Percentiles rank a stretch among this genome's conserved stretches.
phyloP scores from a whole-genome alignment of 2,329 filamentous ascomycete genomes.

The Zymoseptoria ardabiliae region DNA sequence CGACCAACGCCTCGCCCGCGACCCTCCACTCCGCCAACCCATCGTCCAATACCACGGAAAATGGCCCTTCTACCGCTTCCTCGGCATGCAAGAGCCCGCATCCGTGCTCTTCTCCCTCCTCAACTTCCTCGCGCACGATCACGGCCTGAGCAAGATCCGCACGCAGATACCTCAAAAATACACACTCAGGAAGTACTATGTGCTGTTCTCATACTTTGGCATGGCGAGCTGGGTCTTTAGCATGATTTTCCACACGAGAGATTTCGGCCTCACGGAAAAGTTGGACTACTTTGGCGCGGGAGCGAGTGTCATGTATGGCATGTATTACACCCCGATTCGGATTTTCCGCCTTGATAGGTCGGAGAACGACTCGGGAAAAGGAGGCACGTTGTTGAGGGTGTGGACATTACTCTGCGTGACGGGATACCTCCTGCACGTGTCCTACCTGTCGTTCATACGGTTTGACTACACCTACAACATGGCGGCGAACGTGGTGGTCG shows the following conservation, averaged over 20 bases:
- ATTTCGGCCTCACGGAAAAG: constrained; percentile 81
- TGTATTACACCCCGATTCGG: constrained; percentile 77
- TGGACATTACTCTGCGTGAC: constrained; percentile 69
- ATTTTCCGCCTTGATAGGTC: constrained; percentile 71
- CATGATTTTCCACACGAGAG: constrained; percentile 85
- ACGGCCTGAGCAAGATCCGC: constrained; percentile 65
- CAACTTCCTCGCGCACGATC: constrained; percentile 79
- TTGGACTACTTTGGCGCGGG: constrained; percentile 94
- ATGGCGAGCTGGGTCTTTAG: constrained; percentile 80
- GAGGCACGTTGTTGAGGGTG: constrained; percentile 50
- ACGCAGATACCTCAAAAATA: constrained; percentile 65
- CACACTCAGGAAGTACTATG: constrained; percentile 71
- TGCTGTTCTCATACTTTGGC: constrained; percentile 71
- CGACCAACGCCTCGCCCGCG: constrained; percentile 56
- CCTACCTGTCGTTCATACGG: constrained; percentile 72
- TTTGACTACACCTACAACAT: constrained; percentile 99
- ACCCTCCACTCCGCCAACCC: constrained; percentile 56
- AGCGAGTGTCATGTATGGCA: constrained; percentile 79
- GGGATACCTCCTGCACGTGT: constrained; percentile 70
- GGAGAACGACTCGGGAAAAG: constrained; percentile 31
- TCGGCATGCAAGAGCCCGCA: constrained; percentile 92
- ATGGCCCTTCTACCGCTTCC: constrained; percentile 88
- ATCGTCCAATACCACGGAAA: constrained; percentile 95
- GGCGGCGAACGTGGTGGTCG: constrained; percentile 81
- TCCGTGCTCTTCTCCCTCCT: constrained; percentile 87